Conservation (phyloP, 2,329 filamentous ascomycete genomes). For the Phaeomoniella chlamydospora region DNA sequence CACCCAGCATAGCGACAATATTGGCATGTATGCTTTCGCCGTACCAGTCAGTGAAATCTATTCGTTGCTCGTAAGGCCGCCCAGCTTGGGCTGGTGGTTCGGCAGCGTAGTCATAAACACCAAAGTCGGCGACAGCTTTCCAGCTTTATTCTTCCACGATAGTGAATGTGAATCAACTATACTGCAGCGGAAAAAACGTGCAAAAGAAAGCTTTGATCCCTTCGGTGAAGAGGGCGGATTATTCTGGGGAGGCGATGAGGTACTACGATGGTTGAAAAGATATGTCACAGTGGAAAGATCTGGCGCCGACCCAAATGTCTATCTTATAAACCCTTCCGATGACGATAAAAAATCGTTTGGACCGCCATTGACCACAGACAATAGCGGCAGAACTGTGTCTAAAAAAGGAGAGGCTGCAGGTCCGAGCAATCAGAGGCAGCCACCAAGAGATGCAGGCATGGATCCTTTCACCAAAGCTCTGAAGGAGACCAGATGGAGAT, state of each 20-base stretch:
- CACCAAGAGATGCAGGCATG: constrained; percentile 53
- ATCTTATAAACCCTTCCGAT: constrained; percentile 71
- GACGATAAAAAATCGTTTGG: constrained; percentile 79
- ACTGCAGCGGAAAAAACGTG: constrained; percentile 74
- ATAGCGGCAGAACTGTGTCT: constrained; percentile 20
- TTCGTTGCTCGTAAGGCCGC: constrained; percentile 76
- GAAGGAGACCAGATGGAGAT: constrained; percentile 90
- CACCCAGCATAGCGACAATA: constrained; percentile 47
- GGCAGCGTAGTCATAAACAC: constrained; percentile 91
- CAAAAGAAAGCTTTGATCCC: constrained; percentile 75
- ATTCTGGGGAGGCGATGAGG: constrained; percentile 97
- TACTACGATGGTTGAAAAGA: constrained; percentile 74
- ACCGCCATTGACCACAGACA: constrained; percentile 22
- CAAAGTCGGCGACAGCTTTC: constrained; percentile 79
- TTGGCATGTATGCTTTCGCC: constrained; percentile 79
- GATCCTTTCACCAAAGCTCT: constrained; percentile 87
- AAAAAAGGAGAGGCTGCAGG: constrained; percentile 3
- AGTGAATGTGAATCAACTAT: constrained; percentile 94
- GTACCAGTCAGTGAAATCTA: constrained; percentile 83
- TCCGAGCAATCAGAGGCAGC: constrained; percentile 15
- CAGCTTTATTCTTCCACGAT: constrained; percentile 94
- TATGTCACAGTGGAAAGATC: constrained; percentile 77
- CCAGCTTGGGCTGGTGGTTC: constrained; percentile 96
- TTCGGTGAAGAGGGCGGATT: constrained; percentile 74
- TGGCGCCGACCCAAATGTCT: constrained; percentile 75